phyloP scores from a whole-genome alignment of 2,329 filamentous ascomycete genomes.

The Malbranchea cinnamomea region DNA sequence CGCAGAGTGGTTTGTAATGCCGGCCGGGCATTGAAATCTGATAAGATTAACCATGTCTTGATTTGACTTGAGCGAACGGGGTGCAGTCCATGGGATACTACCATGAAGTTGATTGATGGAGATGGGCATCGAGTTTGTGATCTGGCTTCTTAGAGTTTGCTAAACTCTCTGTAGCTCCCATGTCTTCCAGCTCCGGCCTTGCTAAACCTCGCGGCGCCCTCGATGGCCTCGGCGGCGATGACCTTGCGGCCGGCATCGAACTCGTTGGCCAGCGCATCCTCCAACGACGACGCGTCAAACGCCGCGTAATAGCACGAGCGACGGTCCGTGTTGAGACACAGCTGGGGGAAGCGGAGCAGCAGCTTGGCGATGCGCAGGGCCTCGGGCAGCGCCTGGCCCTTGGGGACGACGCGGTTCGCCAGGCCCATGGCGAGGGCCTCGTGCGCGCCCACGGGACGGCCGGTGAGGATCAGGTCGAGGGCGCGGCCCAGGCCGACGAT shows the following conservation, averaged over 20 bases:
- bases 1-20: too few species aligned
- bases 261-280: conserved; percentile 36
- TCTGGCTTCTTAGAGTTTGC: too few species aligned
- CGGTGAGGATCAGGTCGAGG: conserved; percentile 43
- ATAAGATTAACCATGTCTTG: too few species aligned
- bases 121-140: too few species aligned
- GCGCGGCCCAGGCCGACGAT: conserved; percentile 38
- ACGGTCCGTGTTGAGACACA: conserved; percentile 38
- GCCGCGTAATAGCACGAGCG: conserved; percentile 34
- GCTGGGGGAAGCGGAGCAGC: conserved; percentile 36
- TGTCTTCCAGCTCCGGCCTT: not conserved
- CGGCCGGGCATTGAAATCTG: too few species aligned
- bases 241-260: conserved; percentile 30
- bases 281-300: conserved; percentile 33
- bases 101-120: too few species aligned
- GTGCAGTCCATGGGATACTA: too few species aligned
- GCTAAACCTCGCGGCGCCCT: conserved; percentile 4
- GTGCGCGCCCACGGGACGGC: conserved; percentile 31
- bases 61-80: too few species aligned
- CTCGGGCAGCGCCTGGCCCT: conserved; percentile 35
- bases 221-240: conserved; percentile 15
- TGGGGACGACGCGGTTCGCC: conserved; percentile 37
- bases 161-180: not conserved
- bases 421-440: conserved; percentile 39
- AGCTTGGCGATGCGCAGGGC: conserved; percentile 33